Evolutionary conservation across 306 rosid species (phyloP), one percentile per base, ranked within the genome.

Genomic region (Cicer cuneatum): DNA sequence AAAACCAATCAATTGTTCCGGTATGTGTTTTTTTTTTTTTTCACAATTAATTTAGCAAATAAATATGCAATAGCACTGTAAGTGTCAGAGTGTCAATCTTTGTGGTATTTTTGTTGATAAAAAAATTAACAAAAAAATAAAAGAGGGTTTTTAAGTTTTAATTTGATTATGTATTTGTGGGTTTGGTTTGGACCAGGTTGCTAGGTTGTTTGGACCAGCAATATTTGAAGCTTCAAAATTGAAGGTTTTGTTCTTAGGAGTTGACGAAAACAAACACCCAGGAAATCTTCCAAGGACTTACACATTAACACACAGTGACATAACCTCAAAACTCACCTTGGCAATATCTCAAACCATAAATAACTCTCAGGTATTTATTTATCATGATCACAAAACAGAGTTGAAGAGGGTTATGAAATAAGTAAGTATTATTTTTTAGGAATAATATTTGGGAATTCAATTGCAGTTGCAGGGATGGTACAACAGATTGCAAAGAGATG

Each of bases 381-480:
- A 10, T 60, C 40, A 56, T 19, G 14, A n/a, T 16, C 12, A 29
- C 8, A 29, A 58, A 58, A 58, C 41, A 12, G 65, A 21, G 62
- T 5, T 10, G 67, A 66, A 15, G 64, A 16, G 48, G 43, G 11
- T 35, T 2, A 58, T 2, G 10, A 10, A 3, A 10, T 0, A 56
- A 19, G 2, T 11, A 0, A 57, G 8, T 10, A 29, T 24, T 58
- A 41, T 29, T 6, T 58, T 33, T 12, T n/a, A 18, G 15, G 62
- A 52, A 10, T 51, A 24, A 10, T 51, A 9, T 5, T 7, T 46
- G 51, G 65, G 60, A 35, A 76, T 56, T 74, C 41, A 43, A 69
- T 66, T 83, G 83, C 90, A 94, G 99, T 57, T 94, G 86, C 95
- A 94, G 78, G 99, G 97, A 40, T 94, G 97, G 99, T 92, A 94